phyloP scores from a whole-genome alignment of 1,284 basidiomycete genomes.

The Marasmius fiardii region DNA sequence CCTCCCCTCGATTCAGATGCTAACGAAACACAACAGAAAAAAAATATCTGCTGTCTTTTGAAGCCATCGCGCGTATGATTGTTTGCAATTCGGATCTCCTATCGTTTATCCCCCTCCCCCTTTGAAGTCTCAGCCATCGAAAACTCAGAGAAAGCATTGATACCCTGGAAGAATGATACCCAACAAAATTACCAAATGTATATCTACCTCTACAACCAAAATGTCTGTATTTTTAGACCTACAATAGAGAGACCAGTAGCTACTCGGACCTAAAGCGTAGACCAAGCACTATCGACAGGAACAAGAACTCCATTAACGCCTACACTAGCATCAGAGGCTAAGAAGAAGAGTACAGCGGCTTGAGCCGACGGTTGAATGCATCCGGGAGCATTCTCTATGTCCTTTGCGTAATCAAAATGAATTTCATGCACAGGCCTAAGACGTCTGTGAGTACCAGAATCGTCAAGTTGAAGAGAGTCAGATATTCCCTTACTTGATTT shows the following conservation, averaged over 20 bases:
- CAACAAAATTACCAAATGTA: background rate
- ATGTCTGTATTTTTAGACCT: background rate
- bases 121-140: too few species aligned
- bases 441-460: background rate
- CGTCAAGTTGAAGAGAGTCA: background rate
- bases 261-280: background rate
- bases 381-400: background rate
- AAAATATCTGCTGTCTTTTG: too few species aligned
- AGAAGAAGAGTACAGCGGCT: background rate
- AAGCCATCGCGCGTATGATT: too few species aligned
- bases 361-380: background rate
- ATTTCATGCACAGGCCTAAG: background rate
- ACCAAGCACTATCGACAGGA: slow-evolving; percentile 3
- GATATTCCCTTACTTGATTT: background rate
- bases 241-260: background rate
- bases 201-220: background rate
- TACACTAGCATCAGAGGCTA: slow-evolving; percentile 1
- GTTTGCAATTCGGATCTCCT: too few species aligned
- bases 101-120: too few species aligned
- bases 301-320: slow-evolving; percentile 3
- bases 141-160: background rate
- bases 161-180: background rate
- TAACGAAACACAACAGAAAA: background rate
- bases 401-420: background rate
- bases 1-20: background rate